Evolutionary conservation across 441 rosid genomes (phyloP).

Genomic region (Populus hybrid): DNA sequence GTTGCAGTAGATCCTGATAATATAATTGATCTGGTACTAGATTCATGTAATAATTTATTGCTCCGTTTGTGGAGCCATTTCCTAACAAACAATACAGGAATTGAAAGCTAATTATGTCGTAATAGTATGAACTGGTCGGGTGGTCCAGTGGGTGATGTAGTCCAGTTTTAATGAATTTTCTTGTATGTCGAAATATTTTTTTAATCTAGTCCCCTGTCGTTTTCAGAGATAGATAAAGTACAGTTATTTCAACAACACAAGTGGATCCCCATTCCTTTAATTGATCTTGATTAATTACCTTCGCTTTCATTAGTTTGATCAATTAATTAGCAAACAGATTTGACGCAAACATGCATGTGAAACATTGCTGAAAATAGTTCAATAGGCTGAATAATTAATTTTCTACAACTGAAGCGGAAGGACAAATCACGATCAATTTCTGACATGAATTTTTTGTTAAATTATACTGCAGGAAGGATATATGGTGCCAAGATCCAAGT

Average conservation of each 20-base stretch:
- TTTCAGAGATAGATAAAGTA: not conserved
- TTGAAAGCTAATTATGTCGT: not conserved
- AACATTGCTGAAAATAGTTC: too few relatives aligned
- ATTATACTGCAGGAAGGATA: constrained; percentile 64
- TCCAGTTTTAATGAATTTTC: too few relatives aligned
- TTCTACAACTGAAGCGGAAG: not conserved
- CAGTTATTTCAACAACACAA: not conserved
- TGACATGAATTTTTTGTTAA: not conserved
- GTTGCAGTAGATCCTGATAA: not conserved
- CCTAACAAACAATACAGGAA: not conserved
- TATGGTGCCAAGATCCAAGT: constrained; percentile 55
- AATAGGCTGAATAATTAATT: not conserved
- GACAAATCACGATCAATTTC: not conserved
- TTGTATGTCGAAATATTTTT: too few relatives aligned
- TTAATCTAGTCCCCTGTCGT: not conserved
- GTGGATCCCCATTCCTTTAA: not conserved
- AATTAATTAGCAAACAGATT: not conserved
- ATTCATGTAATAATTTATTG: not conserved
- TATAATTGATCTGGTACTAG: not conserved
- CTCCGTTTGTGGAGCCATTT: not conserved
- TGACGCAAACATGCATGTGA: too few relatives aligned
- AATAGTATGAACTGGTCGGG: too few relatives aligned
- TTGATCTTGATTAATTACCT: not conserved
- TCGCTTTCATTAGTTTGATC: not conserved
- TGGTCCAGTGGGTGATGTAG: too few relatives aligned